Conservation (phyloP, 148 eudicot species). For the Amaranthus hypochondriacus region DNA sequence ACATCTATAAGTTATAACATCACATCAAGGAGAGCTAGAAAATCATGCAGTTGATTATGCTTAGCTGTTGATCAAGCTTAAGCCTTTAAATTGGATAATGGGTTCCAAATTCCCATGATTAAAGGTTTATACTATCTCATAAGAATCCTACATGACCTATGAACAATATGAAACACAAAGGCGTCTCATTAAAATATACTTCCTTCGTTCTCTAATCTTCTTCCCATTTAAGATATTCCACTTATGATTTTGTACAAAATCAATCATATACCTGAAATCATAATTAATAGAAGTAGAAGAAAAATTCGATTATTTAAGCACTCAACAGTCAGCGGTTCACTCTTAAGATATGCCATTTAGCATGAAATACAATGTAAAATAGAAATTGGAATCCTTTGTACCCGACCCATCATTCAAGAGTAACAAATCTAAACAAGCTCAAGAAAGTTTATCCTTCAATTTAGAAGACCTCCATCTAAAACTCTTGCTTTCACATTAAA, state of each 20-base stretch:
- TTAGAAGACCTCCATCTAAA: neutral
- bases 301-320: neutral
- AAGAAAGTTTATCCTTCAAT: too few species aligned
- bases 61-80: neutral
- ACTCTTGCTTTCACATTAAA: neutral
- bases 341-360: neutral
- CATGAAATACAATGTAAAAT: neutral
- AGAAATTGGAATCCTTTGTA: neutral
- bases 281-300: neutral
- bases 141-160: neutral
- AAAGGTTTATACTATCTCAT: neutral
- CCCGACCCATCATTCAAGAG: neutral
- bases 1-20: neutral
- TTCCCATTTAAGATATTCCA: too few species aligned
- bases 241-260: neutral
- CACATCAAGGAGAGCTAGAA: neutral
- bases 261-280: neutral
- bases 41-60: neutral
- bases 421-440: neutral
- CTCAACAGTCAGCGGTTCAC: too few species aligned
- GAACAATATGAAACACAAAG: neutral
- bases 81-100: neutral
- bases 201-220: too few species aligned
- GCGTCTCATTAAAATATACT: neutral
- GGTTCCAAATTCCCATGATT: neutral